A percentile compares a stretch with the other conserved stretches of the same genome.
Conservation (phyloP, 140 eudicot genomes). For the Senecio squalidus region DNA sequence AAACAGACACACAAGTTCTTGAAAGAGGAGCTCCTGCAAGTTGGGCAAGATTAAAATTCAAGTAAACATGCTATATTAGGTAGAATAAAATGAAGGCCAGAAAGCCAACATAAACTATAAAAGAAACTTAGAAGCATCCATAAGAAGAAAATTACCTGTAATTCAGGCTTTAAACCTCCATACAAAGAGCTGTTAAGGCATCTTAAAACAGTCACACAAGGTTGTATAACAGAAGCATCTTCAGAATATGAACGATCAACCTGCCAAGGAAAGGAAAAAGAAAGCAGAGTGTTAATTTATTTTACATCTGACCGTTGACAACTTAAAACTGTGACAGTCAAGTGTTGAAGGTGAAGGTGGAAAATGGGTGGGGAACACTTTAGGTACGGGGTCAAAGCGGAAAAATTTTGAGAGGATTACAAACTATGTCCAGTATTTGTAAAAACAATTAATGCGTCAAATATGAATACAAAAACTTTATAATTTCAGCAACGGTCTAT, state of each 20-base stretch:
- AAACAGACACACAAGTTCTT: conserved; percentile 52
- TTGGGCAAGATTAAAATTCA: not conserved
- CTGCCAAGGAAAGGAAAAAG: conserved; percentile 27
- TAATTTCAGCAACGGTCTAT: too few species aligned
- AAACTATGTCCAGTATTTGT: too few species aligned
- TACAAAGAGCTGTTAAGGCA: conserved; percentile 47
- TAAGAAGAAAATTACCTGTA: conserved; percentile 43
- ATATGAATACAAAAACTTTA: too few species aligned
- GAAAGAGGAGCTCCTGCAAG: conserved; percentile 61
- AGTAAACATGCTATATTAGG: not conserved
- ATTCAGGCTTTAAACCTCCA: conserved; percentile 43
- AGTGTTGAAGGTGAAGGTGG: too few species aligned
- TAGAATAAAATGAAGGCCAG: not conserved
- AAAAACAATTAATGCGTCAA: too few species aligned
- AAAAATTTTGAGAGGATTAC: too few species aligned
- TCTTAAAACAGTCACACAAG: conserved; percentile 64
- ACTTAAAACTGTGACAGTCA: too few species aligned
- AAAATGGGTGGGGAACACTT: too few species aligned
- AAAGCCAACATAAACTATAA: not conserved
- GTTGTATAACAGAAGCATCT: conserved; percentile 57
- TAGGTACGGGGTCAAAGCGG: too few species aligned
- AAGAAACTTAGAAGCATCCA: conserved; percentile 13
- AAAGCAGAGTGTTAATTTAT: not conserved
- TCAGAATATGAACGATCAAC: conserved; percentile 40
- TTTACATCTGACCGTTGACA: not conserved